Conservation (phyloP, 306 rosid species). For the Medicago arabica region DNA sequence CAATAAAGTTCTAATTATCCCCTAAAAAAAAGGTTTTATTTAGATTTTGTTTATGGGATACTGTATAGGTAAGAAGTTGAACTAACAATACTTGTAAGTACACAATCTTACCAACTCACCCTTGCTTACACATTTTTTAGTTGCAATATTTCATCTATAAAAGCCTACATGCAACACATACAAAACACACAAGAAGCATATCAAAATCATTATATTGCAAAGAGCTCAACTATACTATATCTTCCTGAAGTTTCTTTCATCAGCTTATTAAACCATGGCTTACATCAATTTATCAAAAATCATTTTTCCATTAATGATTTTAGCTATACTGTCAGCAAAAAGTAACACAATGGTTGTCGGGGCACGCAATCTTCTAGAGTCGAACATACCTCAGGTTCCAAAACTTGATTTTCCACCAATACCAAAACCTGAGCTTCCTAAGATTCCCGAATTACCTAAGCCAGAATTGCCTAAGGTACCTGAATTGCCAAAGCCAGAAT, state of each 20-base stretch:
- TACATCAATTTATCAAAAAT: constrained; percentile 8
- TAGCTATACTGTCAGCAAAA: constrained; percentile 19
- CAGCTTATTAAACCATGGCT: constrained; percentile 37
- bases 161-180: not conserved
- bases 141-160: constrained; percentile 22
- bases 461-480: not conserved
- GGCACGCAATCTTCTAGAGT: no score
- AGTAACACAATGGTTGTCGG: constrained; percentile 6
- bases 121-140: not conserved
- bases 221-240: not conserved
- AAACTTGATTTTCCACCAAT: not conserved
- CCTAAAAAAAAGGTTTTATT: no score
- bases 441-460: constrained; percentile 2
- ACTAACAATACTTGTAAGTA: not conserved
- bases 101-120: not conserved
- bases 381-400: not conserved
- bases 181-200: not conserved
- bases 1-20: no score
- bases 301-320: constrained; percentile 26
- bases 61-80: constrained; percentile 30
- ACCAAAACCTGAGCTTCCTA: not conserved
- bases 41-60: no score
- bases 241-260: not conserved
- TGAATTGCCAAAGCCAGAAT: not conserved
- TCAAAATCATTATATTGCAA: not conserved